Evolutionary conservation across 768 basidiomycete species (phyloP).

Genomic region (Steccherinum ochraceum): DNA sequence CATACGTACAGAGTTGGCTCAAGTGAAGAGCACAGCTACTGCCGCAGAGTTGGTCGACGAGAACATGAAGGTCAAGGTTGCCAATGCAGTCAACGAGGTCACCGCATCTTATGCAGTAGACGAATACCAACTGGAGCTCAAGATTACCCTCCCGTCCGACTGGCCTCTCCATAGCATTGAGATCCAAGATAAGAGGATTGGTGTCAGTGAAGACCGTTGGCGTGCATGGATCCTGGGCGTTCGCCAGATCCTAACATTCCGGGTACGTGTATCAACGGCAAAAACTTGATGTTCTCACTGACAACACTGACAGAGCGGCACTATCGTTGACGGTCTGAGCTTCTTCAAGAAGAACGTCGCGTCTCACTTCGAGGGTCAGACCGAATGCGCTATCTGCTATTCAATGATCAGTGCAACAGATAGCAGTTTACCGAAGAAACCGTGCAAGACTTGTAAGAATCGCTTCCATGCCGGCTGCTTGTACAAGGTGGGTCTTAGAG

Average conservation of each 20-base stretch:
- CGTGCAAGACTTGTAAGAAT: constrained; percentile 93
- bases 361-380: constrained; percentile 91
- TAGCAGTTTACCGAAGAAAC: constrained; percentile 79
- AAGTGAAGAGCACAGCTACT: constrained; percentile 51
- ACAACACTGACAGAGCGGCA: constrained; percentile 64
- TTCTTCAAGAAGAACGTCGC: constrained; percentile 93
- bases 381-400: constrained; percentile 95
- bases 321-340: constrained; percentile 79
- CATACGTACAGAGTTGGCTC: constrained; percentile 75
- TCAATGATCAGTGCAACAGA: constrained; percentile 94
- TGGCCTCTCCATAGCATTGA: constrained; percentile 89
- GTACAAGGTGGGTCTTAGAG: constrained; percentile 78
- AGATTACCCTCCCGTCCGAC: constrained; percentile 77
- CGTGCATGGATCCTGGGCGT: constrained; percentile 90
- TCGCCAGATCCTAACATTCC: constrained; percentile 83
- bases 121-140: constrained; percentile 89
- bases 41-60: constrained; percentile 64
- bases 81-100: constrained; percentile 69
- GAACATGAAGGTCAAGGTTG: constrained; percentile 74
- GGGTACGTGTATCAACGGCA: constrained; percentile 44
- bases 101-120: constrained; percentile 82
- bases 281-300: background rate
- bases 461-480: constrained; percentile 89
- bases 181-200: constrained; percentile 81
- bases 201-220: constrained; percentile 88